These are phyloP conservation scores for Xylariaceae sp. DNA, from an alignment of 2,329 filamentous ascomycete genomes.

Conservation along the genomic window DNA sequence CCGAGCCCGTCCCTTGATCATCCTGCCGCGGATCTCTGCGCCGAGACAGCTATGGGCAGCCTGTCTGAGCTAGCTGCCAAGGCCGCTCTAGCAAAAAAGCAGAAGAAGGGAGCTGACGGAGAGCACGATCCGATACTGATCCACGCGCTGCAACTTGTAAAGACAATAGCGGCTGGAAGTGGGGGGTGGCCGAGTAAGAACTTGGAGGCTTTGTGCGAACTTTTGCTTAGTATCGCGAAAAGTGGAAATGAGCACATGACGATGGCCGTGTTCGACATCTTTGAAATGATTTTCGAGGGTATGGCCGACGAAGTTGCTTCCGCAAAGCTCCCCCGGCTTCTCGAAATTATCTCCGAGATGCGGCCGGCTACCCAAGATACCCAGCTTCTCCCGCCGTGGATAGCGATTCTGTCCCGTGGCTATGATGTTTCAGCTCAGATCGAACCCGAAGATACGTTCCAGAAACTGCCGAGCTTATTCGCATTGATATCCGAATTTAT, in stretches of 20 bases:
- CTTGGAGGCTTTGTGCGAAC: slow-evolving; percentile 85
- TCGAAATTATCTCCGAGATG: slow-evolving; percentile 88
- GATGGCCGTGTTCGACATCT: slow-evolving; percentile 94
- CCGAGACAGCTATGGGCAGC: slow-evolving; percentile 78
- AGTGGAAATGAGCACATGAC: slow-evolving; percentile 94
- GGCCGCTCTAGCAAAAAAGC: slow-evolving; percentile 58
- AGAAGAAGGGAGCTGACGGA: slow-evolving; percentile 54
- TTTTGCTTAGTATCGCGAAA: slow-evolving; percentile 80
- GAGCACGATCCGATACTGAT: slow-evolving; percentile 78
- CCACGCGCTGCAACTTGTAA: slow-evolving; percentile 86
- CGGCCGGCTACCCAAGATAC: slow-evolving; percentile 90
- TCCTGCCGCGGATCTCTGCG: slow-evolving; percentile 92
- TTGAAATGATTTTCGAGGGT: slow-evolving; percentile 91
- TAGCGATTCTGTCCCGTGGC: slow-evolving; percentile 87
- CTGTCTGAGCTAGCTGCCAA: slow-evolving; percentile 67
- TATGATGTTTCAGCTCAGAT: slow-evolving; percentile 91
- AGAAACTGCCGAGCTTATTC: slow-evolving; percentile 82
- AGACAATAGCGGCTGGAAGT: slow-evolving; percentile 78
- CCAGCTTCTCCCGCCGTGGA: slow-evolving; percentile 91
- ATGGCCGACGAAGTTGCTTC: slow-evolving; percentile 84
- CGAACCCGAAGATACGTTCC: slow-evolving; percentile 83
- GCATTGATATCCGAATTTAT: slow-evolving; percentile 74
- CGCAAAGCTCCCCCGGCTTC: slow-evolving; percentile 78
- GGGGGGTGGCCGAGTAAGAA: slow-evolving; percentile 96
- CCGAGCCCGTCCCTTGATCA: slow-evolving; percentile 91